Evolutionary conservation across 225 moss, liverwort and hornwort genomes (phyloP).

Genomic region (Pseudisothecium myosuroides): DNA sequence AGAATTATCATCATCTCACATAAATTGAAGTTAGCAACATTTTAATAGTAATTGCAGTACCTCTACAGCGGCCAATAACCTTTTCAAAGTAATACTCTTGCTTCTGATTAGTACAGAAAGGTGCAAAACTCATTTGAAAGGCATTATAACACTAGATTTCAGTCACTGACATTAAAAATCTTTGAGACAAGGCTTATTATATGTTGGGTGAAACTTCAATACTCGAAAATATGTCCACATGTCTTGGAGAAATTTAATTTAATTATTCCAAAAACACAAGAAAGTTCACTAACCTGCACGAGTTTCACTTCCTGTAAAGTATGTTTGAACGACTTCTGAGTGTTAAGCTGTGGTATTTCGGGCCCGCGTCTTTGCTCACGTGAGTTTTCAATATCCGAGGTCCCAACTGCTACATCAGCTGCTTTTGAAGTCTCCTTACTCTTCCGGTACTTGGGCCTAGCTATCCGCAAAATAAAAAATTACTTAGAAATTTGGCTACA

Average conservation of each 20-base stretch:
- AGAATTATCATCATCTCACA: background rate
- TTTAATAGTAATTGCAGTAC: background rate
- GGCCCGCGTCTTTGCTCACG: background rate
- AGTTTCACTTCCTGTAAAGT: slow-evolving; percentile 76
- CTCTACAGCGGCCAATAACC: background rate
- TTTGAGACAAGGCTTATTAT: background rate
- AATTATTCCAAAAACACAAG: background rate
- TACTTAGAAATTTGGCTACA: background rate
- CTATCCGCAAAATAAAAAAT: slow-evolving; percentile 10
- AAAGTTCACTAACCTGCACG: slow-evolving; percentile 54
- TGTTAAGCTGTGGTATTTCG: slow-evolving; percentile 8
- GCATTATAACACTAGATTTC: background rate
- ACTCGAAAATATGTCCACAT: background rate
- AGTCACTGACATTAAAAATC: background rate
- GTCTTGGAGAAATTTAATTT: background rate
- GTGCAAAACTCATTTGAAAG: background rate
- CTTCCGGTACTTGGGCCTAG: slow-evolving; percentile 77
- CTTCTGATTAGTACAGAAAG: background rate
- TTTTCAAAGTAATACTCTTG: background rate
- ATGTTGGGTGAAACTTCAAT: background rate
- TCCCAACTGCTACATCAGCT: background rate
- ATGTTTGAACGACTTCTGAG: slow-evolving; percentile 57
- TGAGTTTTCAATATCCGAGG: slow-evolving; percentile 4
- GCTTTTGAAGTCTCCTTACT: background rate
- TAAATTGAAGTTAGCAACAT: background rate